Conservation (phyloP, 2,329 filamentous ascomycete genomes). For the Immersiporthe knoxdaviesiana region DNA sequence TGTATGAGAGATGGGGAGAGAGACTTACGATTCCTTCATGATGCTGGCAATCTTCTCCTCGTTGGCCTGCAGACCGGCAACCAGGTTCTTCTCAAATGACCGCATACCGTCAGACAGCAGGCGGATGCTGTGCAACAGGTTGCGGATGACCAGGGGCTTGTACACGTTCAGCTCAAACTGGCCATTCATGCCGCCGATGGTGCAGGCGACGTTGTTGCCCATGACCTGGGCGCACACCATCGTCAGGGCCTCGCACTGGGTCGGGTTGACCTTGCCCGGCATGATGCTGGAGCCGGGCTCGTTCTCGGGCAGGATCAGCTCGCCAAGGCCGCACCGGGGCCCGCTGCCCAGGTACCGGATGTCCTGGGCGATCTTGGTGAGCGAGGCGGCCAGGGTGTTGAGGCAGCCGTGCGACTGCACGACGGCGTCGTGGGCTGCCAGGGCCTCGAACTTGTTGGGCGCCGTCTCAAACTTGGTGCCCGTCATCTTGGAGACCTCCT, state of each 20-base stretch:
- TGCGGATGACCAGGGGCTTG: conserved; percentile 95
- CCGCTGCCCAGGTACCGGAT: conserved; percentile 96
- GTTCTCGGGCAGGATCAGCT: conserved; percentile 93
- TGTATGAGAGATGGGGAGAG: background rate
- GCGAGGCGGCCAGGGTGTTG: conserved; percentile 87
- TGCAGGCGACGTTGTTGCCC: conserved; percentile 92
- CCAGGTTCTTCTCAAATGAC: conserved; percentile 92
- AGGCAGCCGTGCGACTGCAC: conserved; percentile 92
- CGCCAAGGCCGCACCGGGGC: conserved; percentile 91
- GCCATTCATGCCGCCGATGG: conserved; percentile 93
- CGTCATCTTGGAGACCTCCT: conserved; percentile 89
- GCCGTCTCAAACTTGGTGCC: conserved; percentile 93
- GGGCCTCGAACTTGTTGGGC: conserved; percentile 98
- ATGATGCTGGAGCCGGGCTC: conserved; percentile 98
- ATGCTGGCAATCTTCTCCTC: conserved; percentile 89
- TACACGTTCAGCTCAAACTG: conserved; percentile 99
- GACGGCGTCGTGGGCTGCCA: conserved; percentile 93
- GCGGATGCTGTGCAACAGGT: conserved; percentile 88
- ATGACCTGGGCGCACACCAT: conserved; percentile 99
- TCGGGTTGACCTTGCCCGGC: conserved; percentile 99
- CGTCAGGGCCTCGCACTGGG: conserved; percentile 95
- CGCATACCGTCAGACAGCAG: conserved; percentile 90
- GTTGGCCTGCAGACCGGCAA: conserved; percentile 86
- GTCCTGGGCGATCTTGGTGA: conserved; percentile 98
- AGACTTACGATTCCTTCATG: conserved; percentile 86